Evolutionary conservation across 345 rosid genomes (phyloP), one percentile per base, ranked within the genome.

Genomic region (Trapa incisa): DNA sequence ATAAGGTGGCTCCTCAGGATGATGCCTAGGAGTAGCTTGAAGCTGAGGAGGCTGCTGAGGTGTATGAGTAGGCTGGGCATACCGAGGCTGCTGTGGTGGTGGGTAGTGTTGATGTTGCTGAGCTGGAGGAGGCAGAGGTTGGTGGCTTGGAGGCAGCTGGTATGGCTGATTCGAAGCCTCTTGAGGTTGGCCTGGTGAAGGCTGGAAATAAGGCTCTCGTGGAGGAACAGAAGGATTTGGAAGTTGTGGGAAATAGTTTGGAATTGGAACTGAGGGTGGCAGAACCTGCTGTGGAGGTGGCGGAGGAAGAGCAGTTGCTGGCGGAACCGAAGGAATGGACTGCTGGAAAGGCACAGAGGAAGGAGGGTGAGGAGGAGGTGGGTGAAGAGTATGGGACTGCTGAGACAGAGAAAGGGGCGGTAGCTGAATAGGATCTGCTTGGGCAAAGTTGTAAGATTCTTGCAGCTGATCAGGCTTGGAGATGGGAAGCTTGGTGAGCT

Each of bases 51-150:
- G 76, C 10, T 82, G 80, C 50, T 81, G 91, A 41, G 78, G 74
- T 60, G 67, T 22, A 67, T 16, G 53, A 9, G 58, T 37, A 4
- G 80, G 86, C 72, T 81, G 94, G 13, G 87, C 74, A 72, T 83
- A 86, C 64, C 77, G 87, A 5, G 77, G 73, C 53, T 73, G 92
- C 73, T 81, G 78, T 29, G 70, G 65, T 50, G 79, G 73, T 38
- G 75, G 84, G 76, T 81, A 86, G 64, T 88, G 84, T 65, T 85
- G 98, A 61, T 80, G 86, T n/a, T 83, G 80, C 17, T 81, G 81
- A 65, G 78, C 67, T 10, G 80, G 78, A 42, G 78, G 67, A 71
- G 87, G 61, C 2, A 81, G 86, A 22, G 70, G 77, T 60, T 67
- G 85, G 74, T 81, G 89, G 37, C 79, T 53, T 32, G 86, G 77